A percentile compares a stretch with the other conserved stretches of the same genome.
Evolutionary conservation across 2,329 filamentous ascomycete genomes (phyloP).

Genomic region (Talaromyces sp.): DNA sequence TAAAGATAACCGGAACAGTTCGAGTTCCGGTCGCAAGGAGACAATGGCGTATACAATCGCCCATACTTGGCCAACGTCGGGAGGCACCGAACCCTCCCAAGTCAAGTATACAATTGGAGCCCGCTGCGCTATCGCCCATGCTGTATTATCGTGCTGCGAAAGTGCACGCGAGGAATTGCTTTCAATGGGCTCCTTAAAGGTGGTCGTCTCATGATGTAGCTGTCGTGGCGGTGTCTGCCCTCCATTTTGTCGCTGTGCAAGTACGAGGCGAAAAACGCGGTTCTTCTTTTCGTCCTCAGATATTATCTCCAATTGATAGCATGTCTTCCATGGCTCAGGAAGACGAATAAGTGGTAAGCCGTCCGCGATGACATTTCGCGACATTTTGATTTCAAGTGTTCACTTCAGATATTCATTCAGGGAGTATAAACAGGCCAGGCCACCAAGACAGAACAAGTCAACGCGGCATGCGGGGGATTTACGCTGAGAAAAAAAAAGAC

Average conservation of each 20-base stretch:
- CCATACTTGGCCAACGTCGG: not conserved
- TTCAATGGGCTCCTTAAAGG: not conserved
- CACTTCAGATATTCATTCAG: too few relatives aligned
- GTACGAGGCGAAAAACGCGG: not conserved
- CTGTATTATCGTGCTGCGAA: not conserved
- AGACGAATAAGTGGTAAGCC: too few relatives aligned
- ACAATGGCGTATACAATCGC: not conserved
- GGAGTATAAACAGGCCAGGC: too few relatives aligned
- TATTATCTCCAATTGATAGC: too few relatives aligned
- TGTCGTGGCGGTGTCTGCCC: not conserved
- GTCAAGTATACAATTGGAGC: not conserved
- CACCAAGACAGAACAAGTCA: too few relatives aligned
- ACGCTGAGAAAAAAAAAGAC: too few relatives aligned
- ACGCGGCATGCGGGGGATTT: too few relatives aligned
- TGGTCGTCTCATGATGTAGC: not conserved
- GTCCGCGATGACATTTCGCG: too few relatives aligned
- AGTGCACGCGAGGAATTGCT: not conserved
- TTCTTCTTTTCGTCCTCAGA: not conserved
- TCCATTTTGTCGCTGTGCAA: not conserved
- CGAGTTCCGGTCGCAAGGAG: not conserved
- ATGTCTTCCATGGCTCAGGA: too few relatives aligned
- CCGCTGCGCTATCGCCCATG: not conserved
- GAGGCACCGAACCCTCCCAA: not conserved
- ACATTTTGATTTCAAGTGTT: too few relatives aligned
- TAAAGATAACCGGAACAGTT: not conserved